phyloP scores from a whole-genome alignment of 2,329 filamentous ascomycete species.

The Fusarium sp. region DNA sequence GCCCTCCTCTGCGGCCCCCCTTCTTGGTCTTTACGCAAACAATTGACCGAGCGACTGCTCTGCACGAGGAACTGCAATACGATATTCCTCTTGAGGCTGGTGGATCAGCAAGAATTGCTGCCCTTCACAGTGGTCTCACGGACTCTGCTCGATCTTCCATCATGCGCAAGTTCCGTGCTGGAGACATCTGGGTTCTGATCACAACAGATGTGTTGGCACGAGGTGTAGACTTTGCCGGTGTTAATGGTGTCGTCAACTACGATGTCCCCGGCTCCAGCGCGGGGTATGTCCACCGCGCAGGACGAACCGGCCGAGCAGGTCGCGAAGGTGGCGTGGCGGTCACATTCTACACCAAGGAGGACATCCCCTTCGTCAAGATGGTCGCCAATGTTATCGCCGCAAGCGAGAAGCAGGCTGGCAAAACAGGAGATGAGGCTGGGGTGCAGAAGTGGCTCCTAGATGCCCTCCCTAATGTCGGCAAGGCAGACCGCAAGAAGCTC shows the following conservation, averaged over 20 bases:
- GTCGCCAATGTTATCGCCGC: conserved; percentile 92
- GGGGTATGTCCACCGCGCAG: conserved; percentile 91
- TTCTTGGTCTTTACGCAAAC: conserved; percentile 98
- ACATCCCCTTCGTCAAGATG: conserved; percentile 86
- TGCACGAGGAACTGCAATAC: conserved; percentile 90
- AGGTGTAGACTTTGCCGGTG: conserved; percentile 92
- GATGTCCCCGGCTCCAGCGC: conserved; percentile 93
- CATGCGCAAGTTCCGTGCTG: conserved; percentile 89
- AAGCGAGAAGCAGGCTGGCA: conserved; percentile 76
- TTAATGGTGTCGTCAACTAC: conserved; percentile 97
- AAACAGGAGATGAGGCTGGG: conserved; percentile 61
- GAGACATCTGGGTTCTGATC: conserved; percentile 95
- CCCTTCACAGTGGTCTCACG: conserved; percentile 87
- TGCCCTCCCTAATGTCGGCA: conserved; percentile 82
- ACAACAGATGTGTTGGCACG: conserved; percentile 93
- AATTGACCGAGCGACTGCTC: conserved; percentile 85
- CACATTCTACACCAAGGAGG: conserved; percentile 95
- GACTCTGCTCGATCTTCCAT: conserved; percentile 79
- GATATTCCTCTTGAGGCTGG: conserved; percentile 92
- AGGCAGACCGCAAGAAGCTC: conserved; percentile 83
- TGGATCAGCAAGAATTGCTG: conserved; percentile 83
- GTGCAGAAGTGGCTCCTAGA: conserved; percentile 90
- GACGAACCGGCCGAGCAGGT: conserved; percentile 88
- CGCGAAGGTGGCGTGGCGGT: conserved; percentile 88
- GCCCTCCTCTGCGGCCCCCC: conserved; percentile 77